Conservation (phyloP, 73 alveolate genomes). For the Breviolum minutum region DNA sequence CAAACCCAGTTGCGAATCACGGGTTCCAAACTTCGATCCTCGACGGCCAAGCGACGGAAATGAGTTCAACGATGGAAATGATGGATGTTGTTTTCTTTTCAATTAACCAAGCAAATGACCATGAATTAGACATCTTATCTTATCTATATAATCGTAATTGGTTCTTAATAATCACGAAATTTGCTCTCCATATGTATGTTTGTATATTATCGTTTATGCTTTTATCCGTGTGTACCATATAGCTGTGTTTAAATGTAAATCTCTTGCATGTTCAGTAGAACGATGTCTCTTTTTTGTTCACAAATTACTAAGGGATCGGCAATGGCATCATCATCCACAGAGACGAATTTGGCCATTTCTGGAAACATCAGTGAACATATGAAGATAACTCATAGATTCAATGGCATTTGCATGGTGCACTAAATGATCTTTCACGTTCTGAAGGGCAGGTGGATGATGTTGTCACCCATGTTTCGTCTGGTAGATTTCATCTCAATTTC, state of each 20-base stretch:
- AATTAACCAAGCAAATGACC: no score
- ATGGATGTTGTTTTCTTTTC: no score
- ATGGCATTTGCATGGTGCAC: background rate
- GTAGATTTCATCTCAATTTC: no score
- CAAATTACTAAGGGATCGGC: background rate
- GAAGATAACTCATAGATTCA: background rate
- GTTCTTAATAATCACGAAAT: no score
- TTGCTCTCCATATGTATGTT: no score
- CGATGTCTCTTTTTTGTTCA: background rate
- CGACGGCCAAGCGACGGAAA: background rate
- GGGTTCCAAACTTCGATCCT: conserved; percentile 34
- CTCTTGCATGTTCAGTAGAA: background rate
- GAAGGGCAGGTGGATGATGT: background rate
- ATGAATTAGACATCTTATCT: no score
- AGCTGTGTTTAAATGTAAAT: no score
- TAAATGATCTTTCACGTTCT: background rate
- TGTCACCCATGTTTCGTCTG: no score
- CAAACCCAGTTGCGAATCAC: conserved; percentile 2
- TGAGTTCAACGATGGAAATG: no score
- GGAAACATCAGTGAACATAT: background rate
- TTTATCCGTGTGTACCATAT: no score
- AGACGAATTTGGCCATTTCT: conserved; percentile 51
- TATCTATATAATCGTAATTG: no score
- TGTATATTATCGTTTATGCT: no score
- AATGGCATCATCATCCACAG: conserved; percentile 46